Evolutionary conservation across 1,139 yeast genomes (phyloP), one percentile per base, ranked within the genome.

Genomic region (Debaryomycetaceae sp.): DNA sequence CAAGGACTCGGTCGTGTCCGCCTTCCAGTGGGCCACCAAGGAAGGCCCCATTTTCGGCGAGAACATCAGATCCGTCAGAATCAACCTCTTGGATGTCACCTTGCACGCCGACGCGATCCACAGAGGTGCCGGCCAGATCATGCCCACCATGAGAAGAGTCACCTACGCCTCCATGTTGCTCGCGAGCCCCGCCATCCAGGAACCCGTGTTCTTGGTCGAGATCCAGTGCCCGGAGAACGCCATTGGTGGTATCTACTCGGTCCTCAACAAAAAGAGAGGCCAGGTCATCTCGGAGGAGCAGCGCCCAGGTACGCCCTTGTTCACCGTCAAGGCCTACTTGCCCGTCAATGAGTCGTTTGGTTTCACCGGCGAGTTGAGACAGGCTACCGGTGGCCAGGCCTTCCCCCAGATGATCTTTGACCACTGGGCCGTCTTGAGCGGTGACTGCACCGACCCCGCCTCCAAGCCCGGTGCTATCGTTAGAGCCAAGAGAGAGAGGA

Each of bases 311-410:
- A 87, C 97, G 53, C 97, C 97, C 68, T 78, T 87, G 73, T 87
- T 87, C 77, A 86, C 95, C 57, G 93, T 87, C 67, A 87, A 87
- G 82, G 97, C 97, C 55, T 82, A 85, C 93, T 75, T 87, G 70
- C 98, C 98, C 67, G 97, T 90, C 57, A 90, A 90, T 73, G 98
- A 90, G 77, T 90, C 98, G 39, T 90, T 90, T 79, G 98, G 98
- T 81, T 90, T 90, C 95, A 81, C 95, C 55, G 90, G 93, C 73
- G 95, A 86, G 60, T 82, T 90, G 63, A 86, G 98, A 79, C 96
- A 87, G 74, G 95, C 97, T 59, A 90, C 98, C 58, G 96, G 96
- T 82, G 98, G 98, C 70, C 98, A 90, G 78, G 98, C 98, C 66
- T 90, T 90, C 97, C 98, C 98, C 73, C 97, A 87, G 76, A 77